Conservation (phyloP, 2,329 filamentous ascomycete genomes). For the Beauveria rudraprayagi region DNA sequence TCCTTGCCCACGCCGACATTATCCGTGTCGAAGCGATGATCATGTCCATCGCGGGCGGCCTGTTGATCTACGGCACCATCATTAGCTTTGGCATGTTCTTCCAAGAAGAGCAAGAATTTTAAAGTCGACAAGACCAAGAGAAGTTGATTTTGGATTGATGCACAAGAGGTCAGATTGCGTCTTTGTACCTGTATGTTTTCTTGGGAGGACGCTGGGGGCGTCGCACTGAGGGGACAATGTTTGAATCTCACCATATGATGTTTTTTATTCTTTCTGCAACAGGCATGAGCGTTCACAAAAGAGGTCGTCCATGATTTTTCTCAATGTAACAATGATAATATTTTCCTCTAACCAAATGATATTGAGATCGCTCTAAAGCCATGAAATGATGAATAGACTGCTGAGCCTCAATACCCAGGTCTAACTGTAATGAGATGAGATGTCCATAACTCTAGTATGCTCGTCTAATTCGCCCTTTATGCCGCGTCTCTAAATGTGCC, state of each 20-base stretch:
- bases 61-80: conserved; percentile 96
- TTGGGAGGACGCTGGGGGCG: background rate
- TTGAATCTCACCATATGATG: background rate
- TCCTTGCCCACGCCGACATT: conserved; percentile 78
- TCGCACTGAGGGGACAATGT: background rate
- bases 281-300: conserved; percentile 8
- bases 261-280: background rate
- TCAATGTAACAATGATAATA: background rate
- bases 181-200: conserved; percentile 3
- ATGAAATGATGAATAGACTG: background rate
- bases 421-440: background rate
- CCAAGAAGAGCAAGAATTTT: conserved; percentile 95
- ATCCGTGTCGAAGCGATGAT: conserved; percentile 81
- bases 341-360: background rate
- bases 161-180: background rate
- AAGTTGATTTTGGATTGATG: background rate
- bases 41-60: conserved; percentile 88
- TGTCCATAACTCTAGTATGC: background rate
- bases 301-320: conserved; percentile 1
- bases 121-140: conserved; percentile 10
- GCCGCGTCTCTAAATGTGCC: conserved; percentile 37
- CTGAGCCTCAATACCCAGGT: background rate
- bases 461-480: conserved; percentile 10
- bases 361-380: background rate
- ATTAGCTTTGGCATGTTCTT: conserved; percentile 99